Conservation (phyloP, 768 basidiomycete genomes). For the Suillus americanus region DNA sequence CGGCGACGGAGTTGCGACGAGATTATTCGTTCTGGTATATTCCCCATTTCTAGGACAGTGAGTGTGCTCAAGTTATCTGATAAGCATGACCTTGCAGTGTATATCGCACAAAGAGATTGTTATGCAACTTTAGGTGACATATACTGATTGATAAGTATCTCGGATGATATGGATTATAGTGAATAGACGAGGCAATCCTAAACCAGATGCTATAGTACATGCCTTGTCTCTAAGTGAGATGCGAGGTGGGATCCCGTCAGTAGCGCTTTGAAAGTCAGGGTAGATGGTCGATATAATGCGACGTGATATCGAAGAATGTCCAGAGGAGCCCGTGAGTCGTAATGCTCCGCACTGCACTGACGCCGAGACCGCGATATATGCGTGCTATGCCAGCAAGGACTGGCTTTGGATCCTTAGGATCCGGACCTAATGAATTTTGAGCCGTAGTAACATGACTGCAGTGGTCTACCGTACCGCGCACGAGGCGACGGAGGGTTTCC, state of each 20-base stretch:
- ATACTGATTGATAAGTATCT: neutral
- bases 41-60: neutral
- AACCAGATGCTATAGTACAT: constrained; percentile 26
- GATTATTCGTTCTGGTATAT: neutral
- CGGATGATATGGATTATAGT: constrained; percentile 7
- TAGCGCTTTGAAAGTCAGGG: constrained; percentile 29
- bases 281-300: constrained; percentile 68
- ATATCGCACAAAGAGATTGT: neutral
- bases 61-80: neutral
- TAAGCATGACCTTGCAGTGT: neutral
- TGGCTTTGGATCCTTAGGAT: constrained; percentile 74
- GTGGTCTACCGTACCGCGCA: constrained; percentile 58
- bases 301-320: constrained; percentile 87
- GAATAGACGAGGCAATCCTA: constrained; percentile 7
- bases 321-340: constrained; percentile 92
- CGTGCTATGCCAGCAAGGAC: constrained; percentile 74
- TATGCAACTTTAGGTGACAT: neutral
- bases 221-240: constrained; percentile 19
- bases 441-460: neutral
- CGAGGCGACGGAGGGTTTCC: constrained; percentile 75
- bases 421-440: constrained; percentile 55
- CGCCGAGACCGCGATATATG: constrained; percentile 91
- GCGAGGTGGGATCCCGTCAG: neutral
- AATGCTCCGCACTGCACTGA: constrained; percentile 89
- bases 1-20: constrained; percentile 9